Base-by-base conservation (phyloP, 495 filamentous ascomycete genomes). In the Extremus antarcticus region DNA sequence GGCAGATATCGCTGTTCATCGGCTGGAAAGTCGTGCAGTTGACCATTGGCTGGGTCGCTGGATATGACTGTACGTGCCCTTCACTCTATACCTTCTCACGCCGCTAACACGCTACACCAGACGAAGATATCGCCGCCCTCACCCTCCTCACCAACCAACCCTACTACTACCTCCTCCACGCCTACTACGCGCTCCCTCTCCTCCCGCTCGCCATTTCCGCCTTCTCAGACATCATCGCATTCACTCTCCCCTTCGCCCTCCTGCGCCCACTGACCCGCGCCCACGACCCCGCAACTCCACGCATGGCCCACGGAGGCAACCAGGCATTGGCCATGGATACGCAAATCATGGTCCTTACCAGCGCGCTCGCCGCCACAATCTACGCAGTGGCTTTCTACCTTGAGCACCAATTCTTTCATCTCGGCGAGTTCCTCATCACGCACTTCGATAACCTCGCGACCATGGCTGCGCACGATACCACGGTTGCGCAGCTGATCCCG, bases 61-160 rank as follows among this genome's bases (percentile, higher is more conserved):
- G 79, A 47, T 88, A 80, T 64, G 88, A 91, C 66, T 76, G 81
- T 85, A 65, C 60, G 74, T 63, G 19, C 25, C 51, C 13, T 48
- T 10, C 19, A 32, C 24, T 17, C 25, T 3, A 51, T 23, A 3
- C 21, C 13, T 7, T 35, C 7, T 35, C 4, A 13, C 13, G 47
- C 38, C 23, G 25, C 19, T 53, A 21, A 38, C 24, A 32, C 21
- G 15, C 8, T 35, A 35, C 11, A 25, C 10, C 54, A 85, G 81
- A 78, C 62, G 76, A 83, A 62, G 89, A 94, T 71, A 69, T 87
- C 54, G 76, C 77, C 25, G 73, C 80, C 19, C 74, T 90, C 62
- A 78, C 80, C 22, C 69, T 86, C 52, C 70, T 94, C 3, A 80
- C 84, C 22, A 81, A 86, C 67, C 74, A 83, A 11, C 89, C 89